Conservation (phyloP, 345 rosid species). For the Citrus reticulata region DNA sequence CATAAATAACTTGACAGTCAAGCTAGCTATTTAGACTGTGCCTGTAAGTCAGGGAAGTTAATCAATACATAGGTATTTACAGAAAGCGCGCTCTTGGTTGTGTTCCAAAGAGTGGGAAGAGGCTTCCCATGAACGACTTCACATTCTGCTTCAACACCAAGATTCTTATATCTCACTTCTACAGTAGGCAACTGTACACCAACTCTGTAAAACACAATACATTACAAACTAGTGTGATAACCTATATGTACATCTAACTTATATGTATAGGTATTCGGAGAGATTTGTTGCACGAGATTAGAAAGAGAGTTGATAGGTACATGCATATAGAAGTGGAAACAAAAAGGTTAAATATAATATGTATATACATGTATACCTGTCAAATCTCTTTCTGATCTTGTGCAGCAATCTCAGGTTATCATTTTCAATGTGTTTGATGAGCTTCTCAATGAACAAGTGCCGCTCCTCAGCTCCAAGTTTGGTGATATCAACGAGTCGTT, state of each 20-base stretch:
- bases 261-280: too few species aligned
- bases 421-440: background rate
- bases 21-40: background rate
- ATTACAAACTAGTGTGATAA: background rate
- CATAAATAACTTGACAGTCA: too few species aligned
- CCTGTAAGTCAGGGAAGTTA: background rate
- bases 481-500: background rate
- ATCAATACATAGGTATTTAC: too few species aligned
- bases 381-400: slow-evolving; percentile 16
- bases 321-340: background rate
- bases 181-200: slow-evolving; percentile 35
- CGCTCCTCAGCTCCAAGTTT: background rate
- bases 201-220: slow-evolving; percentile 30
- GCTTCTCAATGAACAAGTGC: background rate
- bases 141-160: slow-evolving; percentile 37
- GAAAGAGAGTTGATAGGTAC: too few species aligned
- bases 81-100: background rate
- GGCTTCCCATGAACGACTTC: slow-evolving; percentile 39
- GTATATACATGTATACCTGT: slow-evolving; percentile 13
- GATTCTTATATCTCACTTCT: slow-evolving; percentile 39
- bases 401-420: background rate
- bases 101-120: slow-evolving; percentile 47
- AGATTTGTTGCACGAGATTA: too few species aligned
- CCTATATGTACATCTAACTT: background rate
- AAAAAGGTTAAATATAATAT: background rate